Percentiles rank a stretch among this genome's conserved stretches.
These are phyloP conservation scores for Fusarium veterinarium DNA, from an alignment of 2,329 filamentous ascomycete genomes.

Conservation along the genomic window DNA sequence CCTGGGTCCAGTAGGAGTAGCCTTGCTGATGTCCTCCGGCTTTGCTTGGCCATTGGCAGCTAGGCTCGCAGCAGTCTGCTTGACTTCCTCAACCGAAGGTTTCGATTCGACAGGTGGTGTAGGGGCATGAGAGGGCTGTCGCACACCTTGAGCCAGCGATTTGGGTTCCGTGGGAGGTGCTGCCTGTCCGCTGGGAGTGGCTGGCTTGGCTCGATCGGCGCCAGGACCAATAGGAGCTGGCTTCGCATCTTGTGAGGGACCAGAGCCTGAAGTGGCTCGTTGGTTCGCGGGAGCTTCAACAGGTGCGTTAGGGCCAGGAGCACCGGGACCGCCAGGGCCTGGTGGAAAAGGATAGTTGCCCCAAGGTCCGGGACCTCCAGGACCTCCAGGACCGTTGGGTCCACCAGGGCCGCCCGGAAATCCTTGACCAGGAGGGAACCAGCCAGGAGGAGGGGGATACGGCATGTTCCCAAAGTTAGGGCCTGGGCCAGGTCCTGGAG, in stretches of 20 bases:
- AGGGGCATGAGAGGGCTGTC: constrained; percentile 63
- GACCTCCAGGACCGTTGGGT: constrained; percentile 69
- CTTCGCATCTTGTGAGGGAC: constrained; percentile 54
- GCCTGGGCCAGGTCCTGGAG: constrained; percentile 64
- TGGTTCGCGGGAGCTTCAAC: constrained; percentile 68
- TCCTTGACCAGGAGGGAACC: constrained; percentile 82
- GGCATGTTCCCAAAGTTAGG: constrained; percentile 80
- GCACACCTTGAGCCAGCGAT: constrained; percentile 58
- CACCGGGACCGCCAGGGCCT: constrained; percentile 65
- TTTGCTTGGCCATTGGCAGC: constrained; percentile 52
- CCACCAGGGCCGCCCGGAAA: constrained; percentile 68
- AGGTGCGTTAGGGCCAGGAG: constrained; percentile 42
- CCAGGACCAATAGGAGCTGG: constrained; percentile 64
- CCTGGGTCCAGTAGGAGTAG: constrained; percentile 61
- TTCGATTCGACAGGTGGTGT: constrained; percentile 77
- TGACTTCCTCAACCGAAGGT: constrained; percentile 63
- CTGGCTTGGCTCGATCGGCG: constrained; percentile 60
- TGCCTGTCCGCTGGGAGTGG: constrained; percentile 57
- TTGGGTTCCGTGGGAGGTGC: constrained; percentile 67
- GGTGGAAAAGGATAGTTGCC: constrained; percentile 71
- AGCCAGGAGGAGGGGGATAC: constrained; percentile 81
- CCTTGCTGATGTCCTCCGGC: constrained; percentile 51
- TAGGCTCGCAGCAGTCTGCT: constrained; percentile 57
- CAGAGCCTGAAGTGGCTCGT: constrained; percentile 62
- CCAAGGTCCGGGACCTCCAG: constrained; percentile 71